Evolutionary conservation across 352 stramenopile genomes (phyloP).

Genomic region (Bremia lactucae): DNA sequence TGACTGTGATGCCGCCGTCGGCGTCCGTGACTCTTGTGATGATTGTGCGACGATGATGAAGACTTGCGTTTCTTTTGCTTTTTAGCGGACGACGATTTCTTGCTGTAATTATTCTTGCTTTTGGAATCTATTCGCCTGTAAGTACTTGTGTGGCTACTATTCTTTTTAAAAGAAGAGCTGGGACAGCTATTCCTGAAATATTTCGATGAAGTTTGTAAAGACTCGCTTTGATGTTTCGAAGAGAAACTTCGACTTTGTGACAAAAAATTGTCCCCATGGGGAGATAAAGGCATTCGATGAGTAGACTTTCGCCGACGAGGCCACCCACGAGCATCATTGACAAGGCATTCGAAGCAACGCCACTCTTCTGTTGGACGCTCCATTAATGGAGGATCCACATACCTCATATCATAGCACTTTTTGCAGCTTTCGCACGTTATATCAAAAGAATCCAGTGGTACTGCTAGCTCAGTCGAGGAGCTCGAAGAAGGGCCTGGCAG

Average conservation of each 20-base stretch:
- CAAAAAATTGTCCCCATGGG: conserved; percentile 10
- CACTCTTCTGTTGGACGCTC: conserved; percentile 67
- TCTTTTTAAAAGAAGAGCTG: conserved; percentile 35
- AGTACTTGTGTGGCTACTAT: conserved; percentile 31
- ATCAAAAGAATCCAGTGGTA: conserved; percentile 45
- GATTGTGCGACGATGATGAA: conserved; percentile 51
- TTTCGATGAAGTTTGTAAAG: conserved; percentile 34
- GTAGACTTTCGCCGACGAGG: conserved; percentile 40
- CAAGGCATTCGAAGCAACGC: conserved; percentile 82
- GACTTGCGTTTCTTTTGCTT: conserved; percentile 64
- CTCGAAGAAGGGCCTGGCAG: conserved; percentile 3
- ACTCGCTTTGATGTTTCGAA: conserved; percentile 29
- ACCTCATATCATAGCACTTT: conserved; percentile 76
- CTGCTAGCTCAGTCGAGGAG: conserved; percentile 19
- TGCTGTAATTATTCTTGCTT: conserved; percentile 44
- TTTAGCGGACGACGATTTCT: conserved; percentile 46
- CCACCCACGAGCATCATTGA: conserved; percentile 80
- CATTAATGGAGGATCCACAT: conserved; percentile 68
- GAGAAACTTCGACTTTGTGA: conserved; percentile 32
- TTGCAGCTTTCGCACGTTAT: conserved; percentile 72
- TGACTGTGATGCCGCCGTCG: conserved; percentile 52
- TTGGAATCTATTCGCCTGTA: conserved; percentile 31
- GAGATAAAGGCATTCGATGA: conserved; percentile 20
- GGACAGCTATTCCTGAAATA: conserved; percentile 27
- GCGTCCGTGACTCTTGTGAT: conserved; percentile 34